Base-by-base conservation (phyloP, 495 filamentous ascomycete genomes). In the Lasiosphaeria hispida region DNA sequence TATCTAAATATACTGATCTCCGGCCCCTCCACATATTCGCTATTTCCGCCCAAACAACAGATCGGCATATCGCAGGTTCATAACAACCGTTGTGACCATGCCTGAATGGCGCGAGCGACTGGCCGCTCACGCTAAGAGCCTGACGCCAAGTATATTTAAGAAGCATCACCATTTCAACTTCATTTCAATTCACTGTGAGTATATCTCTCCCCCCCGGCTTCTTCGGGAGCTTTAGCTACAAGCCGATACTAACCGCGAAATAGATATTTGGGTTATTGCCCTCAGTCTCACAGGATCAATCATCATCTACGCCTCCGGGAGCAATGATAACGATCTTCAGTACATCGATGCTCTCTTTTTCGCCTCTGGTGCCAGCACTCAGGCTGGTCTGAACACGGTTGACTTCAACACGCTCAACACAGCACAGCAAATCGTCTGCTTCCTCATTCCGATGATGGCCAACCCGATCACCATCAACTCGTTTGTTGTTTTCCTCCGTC, bases 271-370 rank as follows among this genome's bases (percentile, higher is more conserved):
- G 71, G 84, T 99, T 50, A 81, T 96, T 18, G 71, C 75, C 45
- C 78, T 86, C 67, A 77, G 73, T 1, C 69, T 99, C 36, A 13
- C 91, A 43, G 86, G 85, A 5, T 96, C 92, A 2, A 68, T 97
- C 57, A 75, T 96, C 9, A 64, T 97, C 13, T 96, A 81, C 58
- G 77, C 81, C n/a, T 56, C 70, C 14, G n/a, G n/a, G n/a, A 72
- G 72, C 58, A 40, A 68, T 11, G 79, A 78, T 13, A 64, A 80
- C 7, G 66, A 5, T 30, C 23, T 99, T 40, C 58, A 72, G 7
- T 99, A 95, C 64, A 90, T 92, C 58, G 92, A 99, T 79, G 89
- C 92, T 11, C 81, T 99, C 14, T 91, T 96, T 77, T 88, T 96
- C 58, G 80, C 87, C 10, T 80, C 79, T 57, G 92, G 95, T 11